Percentiles rank a stretch among this genome's conserved stretches.
Conservation (phyloP, 1,139 yeast species). For the Zygoascus meyerae region DNA sequence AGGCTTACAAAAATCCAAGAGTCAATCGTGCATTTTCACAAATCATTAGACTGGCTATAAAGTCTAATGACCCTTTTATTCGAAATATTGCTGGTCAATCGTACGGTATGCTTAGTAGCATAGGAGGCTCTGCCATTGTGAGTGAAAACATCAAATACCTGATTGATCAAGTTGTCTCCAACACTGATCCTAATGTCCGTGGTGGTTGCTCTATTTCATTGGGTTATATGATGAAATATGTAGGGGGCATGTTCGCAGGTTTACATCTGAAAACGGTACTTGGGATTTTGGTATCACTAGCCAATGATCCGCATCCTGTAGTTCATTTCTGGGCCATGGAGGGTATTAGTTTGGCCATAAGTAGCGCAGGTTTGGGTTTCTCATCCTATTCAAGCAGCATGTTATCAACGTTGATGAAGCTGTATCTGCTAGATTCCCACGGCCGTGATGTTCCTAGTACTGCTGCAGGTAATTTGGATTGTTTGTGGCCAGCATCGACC, state of each 20-base stretch:
- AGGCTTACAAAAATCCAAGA: slow-evolving; percentile 21
- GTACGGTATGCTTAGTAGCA: slow-evolving; percentile 54
- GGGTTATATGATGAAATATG: slow-evolving; percentile 51
- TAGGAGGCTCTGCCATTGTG: slow-evolving; percentile 37
- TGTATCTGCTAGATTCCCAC: slow-evolving; percentile 50
- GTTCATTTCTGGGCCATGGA: slow-evolving; percentile 70
- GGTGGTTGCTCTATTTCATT: slow-evolving; percentile 58
- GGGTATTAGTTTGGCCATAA: slow-evolving; percentile 52
- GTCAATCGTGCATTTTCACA: slow-evolving; percentile 50
- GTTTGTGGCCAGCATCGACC: slow-evolving; percentile 37
- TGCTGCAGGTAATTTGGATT: slow-evolving; percentile 44
- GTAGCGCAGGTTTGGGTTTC: slow-evolving; percentile 49
- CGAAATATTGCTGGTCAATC: slow-evolving; percentile 58
- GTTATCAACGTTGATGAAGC: slow-evolving; percentile 41
- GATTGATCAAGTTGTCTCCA: slow-evolving; percentile 57
- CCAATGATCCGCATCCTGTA: slow-evolving; percentile 77
- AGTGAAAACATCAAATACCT: slow-evolving; percentile 49
- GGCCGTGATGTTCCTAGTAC: slow-evolving; percentile 44
- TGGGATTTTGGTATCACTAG: slow-evolving; percentile 55
- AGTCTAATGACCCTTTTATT: slow-evolving; percentile 26
- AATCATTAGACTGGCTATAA: slow-evolving; percentile 47
- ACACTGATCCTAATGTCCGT: slow-evolving; percentile 57
- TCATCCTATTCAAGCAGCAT: slow-evolving; percentile 40
- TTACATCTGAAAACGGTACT: slow-evolving; percentile 41
- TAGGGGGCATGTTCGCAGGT: slow-evolving; percentile 39